Base-by-base conservation (phyloP, 441 rosid genomes). In the Pelargonium cotyledonis region DNA sequence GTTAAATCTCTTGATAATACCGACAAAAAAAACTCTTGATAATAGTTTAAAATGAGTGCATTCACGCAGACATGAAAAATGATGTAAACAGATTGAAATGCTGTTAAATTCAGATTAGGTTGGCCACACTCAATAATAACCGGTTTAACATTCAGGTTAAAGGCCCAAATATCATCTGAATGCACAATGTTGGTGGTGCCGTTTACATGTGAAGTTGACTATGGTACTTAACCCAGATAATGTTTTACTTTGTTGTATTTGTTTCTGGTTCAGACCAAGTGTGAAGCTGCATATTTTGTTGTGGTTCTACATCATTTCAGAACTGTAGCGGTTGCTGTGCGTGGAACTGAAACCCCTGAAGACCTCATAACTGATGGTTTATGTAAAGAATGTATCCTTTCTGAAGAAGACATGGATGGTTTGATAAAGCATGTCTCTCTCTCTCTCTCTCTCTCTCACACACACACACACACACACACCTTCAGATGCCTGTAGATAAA, bases 301-400 rank as follows among this genome's bases (percentile, higher is more conserved):
- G 89, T 88, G 70, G 96, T 91, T 75, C 84, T 86, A 70, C 96
- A 88, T 76, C 84, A 91, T 76, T 73, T 82, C 23, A 80, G 82
- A 78, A 77, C 88, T 63, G 85, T 93, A 65, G 95, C 91, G 18
- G 78, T 93, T 77, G 83, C 96, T 72, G 84, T 93, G 60, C 88
- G 96, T 71, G 97, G 98, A 81, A 93, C 97, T 58, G 97, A 93
- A 85, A 88, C 95, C 19, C 88, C 93, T 31, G 98, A 93, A 82
- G 98, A 93, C 77, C 97, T 93, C 78, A 89, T 93, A 74, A 93
- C 88, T 18, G 98, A 93, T 76, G 96, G 96, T 65, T 85, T 91
- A 75, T 93, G 97, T 62, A 84, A 76, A 78, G 97, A 87, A 8
- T 81, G 89, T 73, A 73, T 81, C 40, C 87, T 93, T 65, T 80